Percentiles rank a stretch among this genome's conserved stretches.
phyloP scores from a whole-genome alignment of 176 grass and related monocot genomes.

The Carex scoparia region DNA sequence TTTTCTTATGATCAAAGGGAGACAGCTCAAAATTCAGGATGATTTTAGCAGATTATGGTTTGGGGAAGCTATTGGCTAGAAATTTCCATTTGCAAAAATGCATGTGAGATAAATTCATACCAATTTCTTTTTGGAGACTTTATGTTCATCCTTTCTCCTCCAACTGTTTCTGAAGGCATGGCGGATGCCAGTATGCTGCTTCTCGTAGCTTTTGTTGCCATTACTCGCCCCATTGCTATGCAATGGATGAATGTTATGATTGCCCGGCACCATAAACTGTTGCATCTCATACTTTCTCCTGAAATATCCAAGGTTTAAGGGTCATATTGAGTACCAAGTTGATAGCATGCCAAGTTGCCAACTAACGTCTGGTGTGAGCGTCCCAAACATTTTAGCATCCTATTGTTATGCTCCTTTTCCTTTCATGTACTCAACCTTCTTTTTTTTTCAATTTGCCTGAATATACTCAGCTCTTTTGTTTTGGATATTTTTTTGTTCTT shows the following conservation, averaged over 20 bases:
- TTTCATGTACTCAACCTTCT: background rate
- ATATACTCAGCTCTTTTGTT: background rate
- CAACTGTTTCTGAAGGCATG: constrained; percentile 83
- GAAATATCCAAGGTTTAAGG: background rate
- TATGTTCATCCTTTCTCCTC: constrained; percentile 80
- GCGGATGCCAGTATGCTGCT: constrained; percentile 45
- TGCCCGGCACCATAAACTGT: constrained; percentile 57
- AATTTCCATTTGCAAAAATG: background rate
- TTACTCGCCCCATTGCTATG: constrained; percentile 14
- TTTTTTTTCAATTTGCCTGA: background rate
- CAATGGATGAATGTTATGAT: constrained; percentile 35
- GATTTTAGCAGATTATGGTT: background rate
- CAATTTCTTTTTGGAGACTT: constrained; percentile 64
- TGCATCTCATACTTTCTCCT: constrained; percentile 89
- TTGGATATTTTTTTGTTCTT: background rate
- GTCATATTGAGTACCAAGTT: background rate
- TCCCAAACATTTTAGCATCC: background rate
- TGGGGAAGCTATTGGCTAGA: background rate
- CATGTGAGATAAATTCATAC: background rate
- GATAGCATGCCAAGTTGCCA: background rate
- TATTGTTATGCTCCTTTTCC: background rate
- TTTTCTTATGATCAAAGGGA: background rate
- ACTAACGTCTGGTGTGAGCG: background rate
- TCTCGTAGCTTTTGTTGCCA: constrained; percentile 31
- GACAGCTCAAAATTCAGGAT: background rate